Evolutionary conservation across 208 protist species (phyloP).

Genomic region (Trypanosoma congolense): DNA sequence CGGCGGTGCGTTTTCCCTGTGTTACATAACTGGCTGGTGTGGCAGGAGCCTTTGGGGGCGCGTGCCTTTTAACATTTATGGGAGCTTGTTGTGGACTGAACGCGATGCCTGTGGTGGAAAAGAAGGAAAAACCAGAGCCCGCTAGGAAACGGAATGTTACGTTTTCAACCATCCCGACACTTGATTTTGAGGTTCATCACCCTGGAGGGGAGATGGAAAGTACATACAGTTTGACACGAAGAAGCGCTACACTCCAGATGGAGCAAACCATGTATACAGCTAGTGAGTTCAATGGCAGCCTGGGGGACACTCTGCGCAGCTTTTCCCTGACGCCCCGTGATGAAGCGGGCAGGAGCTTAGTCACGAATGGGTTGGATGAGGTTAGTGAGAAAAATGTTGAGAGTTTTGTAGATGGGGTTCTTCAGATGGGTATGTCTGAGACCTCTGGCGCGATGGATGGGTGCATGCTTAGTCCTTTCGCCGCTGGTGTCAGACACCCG

Average conservation of each 20-base stretch:
- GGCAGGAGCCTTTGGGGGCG: too few relatives aligned
- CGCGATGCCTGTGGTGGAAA: constrained; percentile 15
- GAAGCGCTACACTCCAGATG: constrained; percentile 23
- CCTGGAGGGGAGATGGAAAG: constrained; percentile 16
- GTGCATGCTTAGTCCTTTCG: constrained; percentile 23
- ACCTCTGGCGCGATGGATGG: constrained; percentile 39
- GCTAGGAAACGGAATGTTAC: background rate
- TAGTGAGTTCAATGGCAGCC: constrained; percentile 9
- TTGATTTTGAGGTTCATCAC: constrained; percentile 58
- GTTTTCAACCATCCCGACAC: constrained; percentile 10
- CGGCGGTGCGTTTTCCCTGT: too few relatives aligned
- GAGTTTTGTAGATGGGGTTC: constrained; percentile 44
- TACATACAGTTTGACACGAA: constrained; percentile 5
- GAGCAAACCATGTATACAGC: constrained; percentile 49
- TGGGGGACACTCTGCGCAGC: background rate
- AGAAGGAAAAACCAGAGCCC: constrained; percentile 6
- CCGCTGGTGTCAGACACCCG: background rate
- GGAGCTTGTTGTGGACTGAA: constrained; percentile 18
- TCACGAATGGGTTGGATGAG: constrained; percentile 69
- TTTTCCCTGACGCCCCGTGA: constrained; percentile 27
- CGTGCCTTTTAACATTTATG: constrained; percentile 3
- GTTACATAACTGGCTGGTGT: too few relatives aligned
- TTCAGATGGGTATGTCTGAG: constrained; percentile 29
- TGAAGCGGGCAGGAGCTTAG: constrained; percentile 19
- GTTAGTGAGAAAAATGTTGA: constrained; percentile 44